These are phyloP conservation scores for Thalassiosira hispida DNA, from an alignment of 352 stramenopile species.

Conservation along the genomic window DNA sequence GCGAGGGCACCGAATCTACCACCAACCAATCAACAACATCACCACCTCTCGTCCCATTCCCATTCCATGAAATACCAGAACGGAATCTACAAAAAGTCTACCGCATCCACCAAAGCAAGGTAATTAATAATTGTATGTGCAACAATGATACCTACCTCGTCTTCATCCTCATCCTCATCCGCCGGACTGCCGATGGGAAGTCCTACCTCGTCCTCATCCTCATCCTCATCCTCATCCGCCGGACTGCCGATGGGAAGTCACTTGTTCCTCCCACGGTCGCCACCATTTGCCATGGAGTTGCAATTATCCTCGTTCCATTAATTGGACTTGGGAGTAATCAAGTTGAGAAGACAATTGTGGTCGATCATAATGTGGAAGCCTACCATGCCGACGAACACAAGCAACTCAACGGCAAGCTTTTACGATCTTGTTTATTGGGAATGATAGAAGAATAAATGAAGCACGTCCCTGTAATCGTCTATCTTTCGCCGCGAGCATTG, in stretches of 20 bases:
- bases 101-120: neutral
- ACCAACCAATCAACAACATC: too few relatives aligned
- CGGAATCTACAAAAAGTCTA: too few relatives aligned
- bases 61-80: too few relatives aligned
- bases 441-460: neutral
- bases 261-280: neutral
- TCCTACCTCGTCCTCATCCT: too few relatives aligned
- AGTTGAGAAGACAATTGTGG: neutral
- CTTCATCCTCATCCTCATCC: neutral
- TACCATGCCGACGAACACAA: neutral
- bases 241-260: neutral
- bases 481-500: too few relatives aligned
- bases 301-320: neutral
- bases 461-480: neutral
- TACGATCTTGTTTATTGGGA: neutral
- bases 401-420: neutral
- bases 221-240: neutral
- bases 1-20: too few relatives aligned
- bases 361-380: neutral
- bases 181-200: neutral
- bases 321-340: conserved; percentile 6
- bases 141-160: neutral
- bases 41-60: too few relatives aligned
- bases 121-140: neutral
- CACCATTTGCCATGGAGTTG: neutral